Percentiles rank a stretch among this genome's conserved stretches.
These are phyloP conservation scores for Botryotinia convoluta DNA, from an alignment of 2,329 filamentous ascomycete genomes.

Conservation along the genomic window DNA sequence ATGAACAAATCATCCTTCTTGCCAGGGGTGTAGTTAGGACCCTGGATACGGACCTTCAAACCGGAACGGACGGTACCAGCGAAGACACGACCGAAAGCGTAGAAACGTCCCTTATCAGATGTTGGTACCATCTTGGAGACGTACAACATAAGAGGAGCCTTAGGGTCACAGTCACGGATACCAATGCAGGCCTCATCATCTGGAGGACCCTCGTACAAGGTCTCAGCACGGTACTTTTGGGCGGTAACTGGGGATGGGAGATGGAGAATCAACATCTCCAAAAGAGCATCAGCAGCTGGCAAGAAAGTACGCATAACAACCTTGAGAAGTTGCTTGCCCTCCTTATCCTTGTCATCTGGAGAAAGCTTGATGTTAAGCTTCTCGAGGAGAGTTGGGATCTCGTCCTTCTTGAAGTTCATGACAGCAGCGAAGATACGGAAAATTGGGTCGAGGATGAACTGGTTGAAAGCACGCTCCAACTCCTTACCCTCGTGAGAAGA, in stretches of 20 bases:
- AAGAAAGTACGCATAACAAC: conserved; percentile 98
- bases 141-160: conserved; percentile 99
- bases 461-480: conserved; percentile 98
- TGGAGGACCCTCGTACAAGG: conserved; percentile 93
- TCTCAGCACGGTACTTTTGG: conserved; percentile 97
- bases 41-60: conserved; percentile 99
- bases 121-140: conserved; percentile 99
- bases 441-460: conserved; percentile 99
- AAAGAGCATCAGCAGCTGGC: conserved; percentile 92
- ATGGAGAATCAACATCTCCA: conserved; percentile 99
- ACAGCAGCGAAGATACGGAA: conserved; percentile 97
- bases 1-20: conserved; percentile 99
- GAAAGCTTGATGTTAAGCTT: conserved; percentile 96
- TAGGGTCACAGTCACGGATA: conserved; percentile 98
- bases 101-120: conserved; percentile 99
- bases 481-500: conserved; percentile 78
- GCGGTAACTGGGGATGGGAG: conserved; percentile 93
- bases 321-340: conserved; percentile 98
- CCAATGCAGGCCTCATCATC: conserved; percentile 92
- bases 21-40: conserved; percentile 95
- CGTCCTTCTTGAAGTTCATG: conserved; percentile 99
- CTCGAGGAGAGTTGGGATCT: conserved; percentile 75
- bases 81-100: conserved; percentile 99
- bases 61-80: conserved; percentile 95
- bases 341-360: conserved; percentile 82